Evolutionary conservation across 306 rosid species (phyloP), one percentile per base, ranked within the genome.

Genomic region (Betula pendula): DNA sequence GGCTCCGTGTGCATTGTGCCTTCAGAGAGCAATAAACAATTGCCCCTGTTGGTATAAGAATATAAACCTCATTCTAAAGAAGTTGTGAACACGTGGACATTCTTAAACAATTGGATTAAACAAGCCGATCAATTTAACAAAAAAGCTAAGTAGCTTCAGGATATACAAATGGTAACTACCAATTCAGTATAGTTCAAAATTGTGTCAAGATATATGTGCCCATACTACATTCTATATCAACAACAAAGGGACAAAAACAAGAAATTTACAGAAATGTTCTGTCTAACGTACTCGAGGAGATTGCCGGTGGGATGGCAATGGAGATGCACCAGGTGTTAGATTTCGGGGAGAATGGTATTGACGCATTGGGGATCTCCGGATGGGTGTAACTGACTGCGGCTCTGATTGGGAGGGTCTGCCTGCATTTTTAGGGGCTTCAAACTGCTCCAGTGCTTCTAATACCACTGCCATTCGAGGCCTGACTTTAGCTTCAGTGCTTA

Each of bases 391-490:
- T 72, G 83, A 38, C 0, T 63, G 89, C 63, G 83, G 89, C 49
- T 87, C 89, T 1, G 87, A 52, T 3, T 74, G 87, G 6, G 93
- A 80, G 63, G 51, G 67, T 69, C 88, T 78, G 50, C 79, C 72
- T 7, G 82, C 70, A 31, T 67, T 84, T 86, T 86, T 93, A 11
- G 97, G 89, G 66, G 88, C 50, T 52, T 88, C 90, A 51, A 92
- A 86, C 74, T 81, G 92, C 77, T 95, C 88, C 17, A 95, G 81
- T 11, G 88, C 86, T 25, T 81, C 85, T 81, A 95, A 77, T 53
- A 95, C 96, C 27, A 89, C 89, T 43, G 84, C 79, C 97, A 92
- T 92, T 63, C 83, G 81, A 76, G 99, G 99, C 85, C 99, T 86
- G 44, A 80, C 63, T 80, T 93, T 92, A 25, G 92, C 90, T 75